Evolutionary conservation across 2,329 filamentous ascomycete genomes (phyloP), one percentile per base, ranked within the genome.

Genomic region (Atkinsonella hypoxylon): DNA sequence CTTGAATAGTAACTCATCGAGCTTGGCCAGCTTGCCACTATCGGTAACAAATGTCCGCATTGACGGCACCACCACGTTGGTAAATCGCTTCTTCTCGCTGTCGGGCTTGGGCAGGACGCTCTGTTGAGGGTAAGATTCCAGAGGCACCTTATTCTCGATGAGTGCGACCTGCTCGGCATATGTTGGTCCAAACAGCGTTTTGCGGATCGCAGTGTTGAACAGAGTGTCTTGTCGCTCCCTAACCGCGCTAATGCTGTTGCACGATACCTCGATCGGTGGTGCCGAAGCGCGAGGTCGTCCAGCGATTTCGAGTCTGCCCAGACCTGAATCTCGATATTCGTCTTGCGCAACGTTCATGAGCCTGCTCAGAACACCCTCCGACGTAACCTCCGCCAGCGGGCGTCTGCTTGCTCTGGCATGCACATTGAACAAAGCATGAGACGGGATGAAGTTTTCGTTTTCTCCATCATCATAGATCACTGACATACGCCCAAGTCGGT

Each of bases 31-130:
- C 72, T 98, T 98, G 63, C 93, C 93, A 49, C 89, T 95, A 68
- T 97, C 93, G 1, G 91, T 97, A 53, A 98, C 93, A 63, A 98
- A 98, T 58, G 90, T 89, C 47, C 83, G 85, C 93, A 98, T 98
- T 11, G 90, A 96, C 0, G 93, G 93, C 34, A 96, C 90, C 47
- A 84, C 79, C 55, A 98, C 94, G 64, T 91, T 87, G 47, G 87
- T 96, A 69, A 90, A 97, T 22, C 87, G 81, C 57, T 83, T 80
- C 73, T 89, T 91, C 62, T 86, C 79, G 44, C 87, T 89, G 54
- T 87, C 83, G 0, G 93, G 90, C 36, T 77, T 71, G 2, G 93
- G 90, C 1, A 97, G 73, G 67, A 90, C 74, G 56, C 79, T 73
- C 12, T 70, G 71, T 1, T 77, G 64, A 1, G 89, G 86, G 60